phyloP scores from a whole-genome alignment of 2,329 filamentous ascomycete genomes.

The Coniosporium tulheliwenetii region DNA sequence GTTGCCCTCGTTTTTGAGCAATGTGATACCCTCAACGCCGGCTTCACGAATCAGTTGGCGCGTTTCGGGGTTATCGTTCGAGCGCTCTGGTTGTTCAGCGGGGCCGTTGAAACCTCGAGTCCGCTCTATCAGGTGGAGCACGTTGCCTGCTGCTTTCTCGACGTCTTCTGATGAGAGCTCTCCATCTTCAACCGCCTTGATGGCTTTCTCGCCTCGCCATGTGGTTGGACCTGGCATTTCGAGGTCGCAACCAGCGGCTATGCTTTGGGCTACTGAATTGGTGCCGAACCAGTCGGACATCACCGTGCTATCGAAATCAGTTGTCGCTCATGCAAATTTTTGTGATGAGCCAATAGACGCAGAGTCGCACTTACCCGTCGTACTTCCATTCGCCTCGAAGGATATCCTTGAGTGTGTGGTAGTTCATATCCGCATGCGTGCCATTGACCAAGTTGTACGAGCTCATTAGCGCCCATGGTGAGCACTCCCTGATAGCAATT shows the following conservation, averaged over 20 bases:
- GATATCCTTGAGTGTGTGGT: constrained; percentile 51
- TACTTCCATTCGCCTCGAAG: constrained; percentile 48
- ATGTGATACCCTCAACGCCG: constrained; percentile 53
- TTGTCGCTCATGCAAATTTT: too few relatives aligned
- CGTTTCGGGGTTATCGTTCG: constrained; percentile 35
- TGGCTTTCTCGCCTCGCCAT: too few relatives aligned
- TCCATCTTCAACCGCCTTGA: too few relatives aligned
- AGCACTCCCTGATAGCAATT: constrained; percentile 49
- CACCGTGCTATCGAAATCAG: too few relatives aligned
- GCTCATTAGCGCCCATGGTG: constrained; percentile 55
- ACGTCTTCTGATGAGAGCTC: too few relatives aligned
- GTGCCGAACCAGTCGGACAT: too few relatives aligned
- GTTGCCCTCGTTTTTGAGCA: constrained; percentile 55
- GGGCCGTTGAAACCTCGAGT: neutral
- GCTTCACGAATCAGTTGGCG: constrained; percentile 47
- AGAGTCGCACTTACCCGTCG: too few relatives aligned
- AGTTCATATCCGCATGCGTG: constrained; percentile 49
- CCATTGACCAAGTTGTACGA: constrained; percentile 64
- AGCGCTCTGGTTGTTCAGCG: constrained; percentile 2
- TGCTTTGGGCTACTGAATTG: too few relatives aligned
- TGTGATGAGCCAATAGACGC: too few relatives aligned
- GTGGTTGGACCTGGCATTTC: too few relatives aligned
- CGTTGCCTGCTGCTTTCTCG: neutral
- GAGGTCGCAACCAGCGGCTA: too few relatives aligned
- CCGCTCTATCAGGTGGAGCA: constrained; percentile 2